Conservation (phyloP, 192 early-diverging fungal species). For the Chytriomyces sp. region DNA sequence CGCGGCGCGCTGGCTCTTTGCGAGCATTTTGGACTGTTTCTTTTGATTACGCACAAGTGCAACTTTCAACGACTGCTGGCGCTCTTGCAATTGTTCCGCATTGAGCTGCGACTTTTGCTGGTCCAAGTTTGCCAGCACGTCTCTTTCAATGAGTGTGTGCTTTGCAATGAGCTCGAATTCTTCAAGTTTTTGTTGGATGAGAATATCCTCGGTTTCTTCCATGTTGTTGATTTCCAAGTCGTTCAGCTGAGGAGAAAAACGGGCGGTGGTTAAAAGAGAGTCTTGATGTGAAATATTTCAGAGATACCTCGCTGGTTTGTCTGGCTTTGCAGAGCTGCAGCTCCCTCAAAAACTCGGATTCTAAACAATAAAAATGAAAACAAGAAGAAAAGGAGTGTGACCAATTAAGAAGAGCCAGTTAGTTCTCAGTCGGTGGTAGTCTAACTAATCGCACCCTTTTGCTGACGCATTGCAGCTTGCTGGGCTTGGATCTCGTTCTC, state of each 20-base stretch:
- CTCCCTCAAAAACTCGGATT: slow-evolving; percentile 35
- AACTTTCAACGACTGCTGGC: slow-evolving; percentile 23
- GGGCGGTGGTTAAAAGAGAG: too few species aligned
- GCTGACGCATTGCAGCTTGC: slow-evolving; percentile 30
- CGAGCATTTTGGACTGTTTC: slow-evolving; percentile 20
- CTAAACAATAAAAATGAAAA: background rate
- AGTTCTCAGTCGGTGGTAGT: background rate
- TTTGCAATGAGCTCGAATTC: slow-evolving; percentile 36
- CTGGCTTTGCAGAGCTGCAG: slow-evolving; percentile 32
- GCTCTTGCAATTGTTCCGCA: slow-evolving; percentile 19
- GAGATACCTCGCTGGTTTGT: slow-evolving; percentile 20
- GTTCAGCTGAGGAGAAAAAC: slow-evolving; percentile 6
- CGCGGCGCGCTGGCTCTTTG: slow-evolving; percentile 30
- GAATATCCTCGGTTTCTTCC: slow-evolving; percentile 33
- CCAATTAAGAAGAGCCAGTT: background rate
- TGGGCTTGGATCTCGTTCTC: slow-evolving; percentile 36
- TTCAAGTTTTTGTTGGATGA: slow-evolving; percentile 19
- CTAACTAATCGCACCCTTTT: slow-evolving; percentile 22
- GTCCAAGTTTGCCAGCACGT: slow-evolving; percentile 12
- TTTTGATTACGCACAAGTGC: slow-evolving; percentile 16
- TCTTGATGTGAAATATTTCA: background rate
- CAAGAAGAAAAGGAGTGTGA: too few species aligned
- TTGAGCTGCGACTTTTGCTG: slow-evolving; percentile 17
- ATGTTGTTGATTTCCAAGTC: slow-evolving; percentile 33
- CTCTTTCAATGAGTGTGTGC: slow-evolving; percentile 20